Conservation (phyloP, 176 grass and related monocot genomes). For the Aegilops sharonensis region DNA sequence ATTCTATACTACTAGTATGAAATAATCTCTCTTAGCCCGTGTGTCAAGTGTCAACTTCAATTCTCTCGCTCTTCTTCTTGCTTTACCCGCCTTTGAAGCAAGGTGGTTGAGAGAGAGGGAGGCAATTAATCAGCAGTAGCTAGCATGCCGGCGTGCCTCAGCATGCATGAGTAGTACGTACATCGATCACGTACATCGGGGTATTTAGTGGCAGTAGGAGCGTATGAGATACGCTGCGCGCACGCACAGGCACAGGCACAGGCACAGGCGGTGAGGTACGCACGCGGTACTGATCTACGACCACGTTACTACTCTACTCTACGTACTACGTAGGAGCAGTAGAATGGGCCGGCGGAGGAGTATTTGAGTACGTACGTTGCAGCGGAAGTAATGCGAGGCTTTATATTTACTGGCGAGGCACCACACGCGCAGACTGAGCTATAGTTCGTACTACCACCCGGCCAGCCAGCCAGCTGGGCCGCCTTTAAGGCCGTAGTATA, state of each 20-base stretch:
- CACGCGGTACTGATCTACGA: not conserved
- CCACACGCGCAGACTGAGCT: slow-evolving; percentile 25
- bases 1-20: too few relatives aligned
- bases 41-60: not conserved
- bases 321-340: not conserved
- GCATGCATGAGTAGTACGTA: not conserved
- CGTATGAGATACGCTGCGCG: not conserved
- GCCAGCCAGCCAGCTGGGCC: not conserved
- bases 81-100: slow-evolving; percentile 34
- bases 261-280: not conserved
- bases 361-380: not conserved
- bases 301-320: not conserved
- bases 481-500: slow-evolving; percentile 42
- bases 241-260: not conserved
- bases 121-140: slow-evolving; percentile 33
- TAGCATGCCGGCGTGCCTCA: not conserved
- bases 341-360: not conserved
- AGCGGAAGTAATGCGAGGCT: slow-evolving; percentile 20
- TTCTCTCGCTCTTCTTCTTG: not conserved
- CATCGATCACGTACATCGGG: too few relatives aligned
- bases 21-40: not conserved
- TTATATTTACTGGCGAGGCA: not conserved
- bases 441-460: not conserved
- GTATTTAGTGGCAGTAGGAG: not conserved
- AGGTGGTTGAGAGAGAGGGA: slow-evolving; percentile 23